phyloP scores from a whole-genome alignment of 2,329 filamentous ascomycete genomes.

The Xylariaceae sp. region DNA sequence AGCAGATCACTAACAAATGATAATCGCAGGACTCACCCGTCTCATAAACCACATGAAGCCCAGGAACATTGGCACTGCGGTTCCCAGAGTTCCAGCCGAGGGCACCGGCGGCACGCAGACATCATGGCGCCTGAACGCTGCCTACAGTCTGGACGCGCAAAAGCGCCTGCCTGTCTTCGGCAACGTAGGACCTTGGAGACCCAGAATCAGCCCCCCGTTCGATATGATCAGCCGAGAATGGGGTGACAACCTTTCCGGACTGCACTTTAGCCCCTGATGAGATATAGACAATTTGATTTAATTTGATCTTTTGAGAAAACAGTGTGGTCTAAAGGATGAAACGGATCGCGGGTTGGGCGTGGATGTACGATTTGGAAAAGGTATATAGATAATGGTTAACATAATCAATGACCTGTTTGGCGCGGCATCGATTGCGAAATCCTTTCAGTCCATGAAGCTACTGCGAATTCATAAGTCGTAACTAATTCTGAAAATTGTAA shows the following conservation, averaged over 20 bases:
- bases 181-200: constrained; percentile 16
- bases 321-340: too few relatives aligned
- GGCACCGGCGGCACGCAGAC: constrained; percentile 6
- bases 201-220: constrained; percentile 13
- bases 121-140: constrained; percentile 20
- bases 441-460: too few relatives aligned
- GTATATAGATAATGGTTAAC: background rate
- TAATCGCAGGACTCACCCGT: constrained; percentile 38
- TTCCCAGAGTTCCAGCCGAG: constrained; percentile 38
- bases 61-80: constrained; percentile 38
- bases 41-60: constrained; percentile 47
- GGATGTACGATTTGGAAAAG: too few relatives aligned
- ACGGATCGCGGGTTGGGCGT: too few relatives aligned
- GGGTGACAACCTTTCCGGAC: constrained; percentile 14
- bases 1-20: too few relatives aligned
- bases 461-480: background rate
- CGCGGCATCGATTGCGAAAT: constrained; percentile 9
- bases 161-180: constrained; percentile 12
- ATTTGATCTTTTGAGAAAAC: background rate
- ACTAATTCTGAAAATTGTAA: too few relatives aligned
- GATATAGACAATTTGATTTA: background rate
- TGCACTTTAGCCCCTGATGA: constrained; percentile 15
- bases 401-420: constrained; percentile 3
- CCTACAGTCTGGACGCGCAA: constrained; percentile 9
- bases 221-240: constrained; percentile 15